Base-by-base conservation (phyloP, 202 grass and related monocot species). In the Sporobolus alterniflorus region DNA sequence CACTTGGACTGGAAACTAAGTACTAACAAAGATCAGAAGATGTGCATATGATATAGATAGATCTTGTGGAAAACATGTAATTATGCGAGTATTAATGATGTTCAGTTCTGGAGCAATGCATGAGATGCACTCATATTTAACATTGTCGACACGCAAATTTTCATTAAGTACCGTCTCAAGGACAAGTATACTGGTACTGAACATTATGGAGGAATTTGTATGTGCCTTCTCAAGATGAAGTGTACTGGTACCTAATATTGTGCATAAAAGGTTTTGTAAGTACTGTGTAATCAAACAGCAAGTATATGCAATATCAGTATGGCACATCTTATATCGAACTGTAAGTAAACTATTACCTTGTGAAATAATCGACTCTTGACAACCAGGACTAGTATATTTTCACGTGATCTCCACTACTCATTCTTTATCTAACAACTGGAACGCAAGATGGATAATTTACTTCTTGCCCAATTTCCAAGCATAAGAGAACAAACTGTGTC, bases 31-130 rank as follows among this genome's bases (percentile, higher is more conserved):
- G 28, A 65, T 7, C 13, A 75, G n/a, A 69, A 65, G 40, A 11
- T 16, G 10, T 22, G 26, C 3, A 2, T 28, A 75, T 54, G 0
- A 26, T 66, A 31, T 76, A 64, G 26, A 76, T 76, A 56, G 15
- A 30, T 61, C 42, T 16, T 70, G 55, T 33, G 24, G 54, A 64
- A 52, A 44, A 85, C 43, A 85, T 85, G 75, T 36, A 26, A 75
- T 61, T 36, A 17, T 80, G 59, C 46, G 52, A 21, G 28, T 44
- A 64, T 64, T 57, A 30, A 30, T 33, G 51, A 67, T 13, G 79
- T 61, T 40, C 2, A 5, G 7, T 33, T 22, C 29, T 34, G n/a
- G 41, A 70, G 40, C 28, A 2, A 52, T n/a, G n/a, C n/a, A n/a
- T 39, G 64, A 46, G 16, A 33, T 13, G 20, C 69, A 74, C 21